These are phyloP conservation scores for Populus trichocarpa DNA, from an alignment of 441 rosid genomes.

Conservation along the genomic window DNA sequence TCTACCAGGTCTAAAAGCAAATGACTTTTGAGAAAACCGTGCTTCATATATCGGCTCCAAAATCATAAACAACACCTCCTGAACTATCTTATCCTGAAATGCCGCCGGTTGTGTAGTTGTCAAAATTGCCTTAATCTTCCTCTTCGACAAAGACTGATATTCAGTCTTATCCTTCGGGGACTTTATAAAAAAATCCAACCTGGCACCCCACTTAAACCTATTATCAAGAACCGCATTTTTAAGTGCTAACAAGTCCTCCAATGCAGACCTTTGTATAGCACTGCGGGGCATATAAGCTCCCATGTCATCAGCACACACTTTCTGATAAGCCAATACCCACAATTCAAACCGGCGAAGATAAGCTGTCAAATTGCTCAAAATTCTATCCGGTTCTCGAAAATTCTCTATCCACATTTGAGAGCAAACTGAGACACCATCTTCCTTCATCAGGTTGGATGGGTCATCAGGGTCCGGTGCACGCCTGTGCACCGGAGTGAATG, in stretches of 20 bases:
- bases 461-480: constrained; percentile 74
- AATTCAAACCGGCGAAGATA: constrained; percentile 78
- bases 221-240: constrained; percentile 90
- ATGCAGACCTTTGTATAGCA: constrained; percentile 66
- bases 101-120: constrained; percentile 86
- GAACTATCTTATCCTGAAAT: constrained; percentile 91
- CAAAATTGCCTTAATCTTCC: constrained; percentile 83
- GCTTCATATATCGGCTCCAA: constrained; percentile 86
- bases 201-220: constrained; percentile 93
- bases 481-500: constrained; percentile 48
- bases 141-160: constrained; percentile 75
- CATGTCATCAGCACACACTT: constrained; percentile 75
- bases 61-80: constrained; percentile 81
- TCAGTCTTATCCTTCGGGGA: constrained; percentile 86
- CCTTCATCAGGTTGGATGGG: constrained; percentile 69
- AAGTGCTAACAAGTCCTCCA: constrained; percentile 76
- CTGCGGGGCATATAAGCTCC: constrained; percentile 86
- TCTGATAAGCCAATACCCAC: constrained; percentile 92
- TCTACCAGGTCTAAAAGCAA: constrained; percentile 90
- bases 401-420: constrained; percentile 94
- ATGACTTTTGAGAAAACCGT: constrained; percentile 82
- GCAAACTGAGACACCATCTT: constrained; percentile 91
- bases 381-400: constrained; percentile 66
- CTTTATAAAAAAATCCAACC: constrained; percentile 77
- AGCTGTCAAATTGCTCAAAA: constrained; percentile 51